Conservation (phyloP, 495 filamentous ascomycete species). For the Aspergillus baeticus region DNA sequence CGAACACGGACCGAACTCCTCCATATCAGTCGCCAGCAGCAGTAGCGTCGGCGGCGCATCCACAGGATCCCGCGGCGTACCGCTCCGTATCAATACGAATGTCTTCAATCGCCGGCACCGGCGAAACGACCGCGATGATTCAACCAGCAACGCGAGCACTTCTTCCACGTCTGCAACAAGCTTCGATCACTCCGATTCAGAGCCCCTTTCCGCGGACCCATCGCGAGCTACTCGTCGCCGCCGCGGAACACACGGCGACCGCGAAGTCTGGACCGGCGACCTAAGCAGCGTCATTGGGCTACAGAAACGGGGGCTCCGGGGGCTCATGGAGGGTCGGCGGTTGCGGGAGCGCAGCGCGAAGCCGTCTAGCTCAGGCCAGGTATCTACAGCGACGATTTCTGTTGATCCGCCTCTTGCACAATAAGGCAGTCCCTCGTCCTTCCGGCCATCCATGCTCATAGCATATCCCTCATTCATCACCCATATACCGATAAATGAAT, state of each 20-base stretch:
- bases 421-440: no score
- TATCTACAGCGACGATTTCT: neutral
- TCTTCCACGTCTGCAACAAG: constrained; percentile 41
- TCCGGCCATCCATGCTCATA: no score
- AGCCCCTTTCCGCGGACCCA: constrained; percentile 22
- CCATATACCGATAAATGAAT: no score
- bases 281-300: constrained; percentile 92
- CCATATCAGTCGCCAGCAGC: constrained; percentile 36
- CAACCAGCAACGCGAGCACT: constrained; percentile 42
- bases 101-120: constrained; percentile 27
- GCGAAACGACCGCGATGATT: constrained; percentile 41
- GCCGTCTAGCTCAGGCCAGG: constrained; percentile 18
- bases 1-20: constrained; percentile 36
- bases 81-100: constrained; percentile 46
- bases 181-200: constrained; percentile 45
- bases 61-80: constrained; percentile 32
- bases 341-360: constrained; percentile 68
- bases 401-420: neutral
- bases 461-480: no score
- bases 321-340: constrained; percentile 91
- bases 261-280: constrained; percentile 78
- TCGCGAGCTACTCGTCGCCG: constrained; percentile 21
- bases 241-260: constrained; percentile 36
- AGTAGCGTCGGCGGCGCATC: constrained; percentile 32
- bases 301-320: constrained; percentile 89